Evolutionary conservation across 2,329 filamentous ascomycete genomes (phyloP), one percentile per base, ranked within the genome.

Genomic region (Botrytis hyacinthi): DNA sequence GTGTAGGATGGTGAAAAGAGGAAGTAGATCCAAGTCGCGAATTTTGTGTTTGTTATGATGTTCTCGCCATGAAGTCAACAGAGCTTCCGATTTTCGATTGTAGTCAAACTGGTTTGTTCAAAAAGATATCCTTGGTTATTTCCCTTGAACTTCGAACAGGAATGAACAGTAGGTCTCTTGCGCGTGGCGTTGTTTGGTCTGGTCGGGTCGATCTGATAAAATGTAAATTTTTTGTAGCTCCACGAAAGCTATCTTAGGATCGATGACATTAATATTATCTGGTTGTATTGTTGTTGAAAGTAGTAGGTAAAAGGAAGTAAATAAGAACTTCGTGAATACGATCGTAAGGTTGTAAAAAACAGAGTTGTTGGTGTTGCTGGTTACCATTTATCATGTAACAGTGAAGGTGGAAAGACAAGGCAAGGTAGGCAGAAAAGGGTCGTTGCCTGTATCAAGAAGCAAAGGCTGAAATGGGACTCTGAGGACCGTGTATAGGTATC

Each of bases 61-160:
- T 76, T 76, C 71, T 78, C 77, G 79, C 79, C 80, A 80, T 81
- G 73, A 78, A 77, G 73, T 70, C 73, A 70, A 70, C 71, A 73
- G 75, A 60, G n/a, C 48, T 72, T 35, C 71, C 65, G 51, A 48
- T 37, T 29, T 57, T 57, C 18, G n/a, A 57, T 42, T 42, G 7
- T 59, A 22, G 66, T 22, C 26, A 29, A 42, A 44, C 40, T 57
- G 26, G 18, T n/a, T 42, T n/a, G 14, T 37, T 57, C 35, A 20
- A 57, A n/a, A 18, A 59, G 48, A 2, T 69, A 26, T n/a, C 22
- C 60, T 72, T 69, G 26, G 63, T 72, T 18, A 42, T 60, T 60
- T 29, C 29, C 18, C 16, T 51, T 48, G 29, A 35, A 51, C 18
- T 44, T 42, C 26, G 10, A 26, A 37, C 29, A 42, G 32, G 65